Evolutionary conservation across 2,329 filamentous ascomycete species (phyloP).

Genomic region (Boeremia exigua): DNA sequence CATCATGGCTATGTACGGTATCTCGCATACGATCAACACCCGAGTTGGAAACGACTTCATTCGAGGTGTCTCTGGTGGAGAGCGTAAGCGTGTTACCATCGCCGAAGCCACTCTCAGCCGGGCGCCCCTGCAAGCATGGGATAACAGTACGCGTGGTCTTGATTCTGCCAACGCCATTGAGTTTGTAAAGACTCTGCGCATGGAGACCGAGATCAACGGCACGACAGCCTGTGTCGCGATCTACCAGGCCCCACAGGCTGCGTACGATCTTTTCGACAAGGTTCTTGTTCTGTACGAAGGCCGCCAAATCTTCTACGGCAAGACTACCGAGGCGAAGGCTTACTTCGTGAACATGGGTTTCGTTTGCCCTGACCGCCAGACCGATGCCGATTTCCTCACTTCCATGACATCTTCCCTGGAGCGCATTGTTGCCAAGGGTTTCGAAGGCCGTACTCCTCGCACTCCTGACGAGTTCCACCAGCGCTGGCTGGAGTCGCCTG

Average conservation of each 20-base stretch:
- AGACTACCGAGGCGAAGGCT: conserved; percentile 65
- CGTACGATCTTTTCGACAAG: conserved; percentile 75
- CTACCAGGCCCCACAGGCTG: conserved; percentile 73
- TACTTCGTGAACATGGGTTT: conserved; percentile 79
- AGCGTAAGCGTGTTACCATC: conserved; percentile 82
- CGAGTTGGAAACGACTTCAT: conserved; percentile 77
- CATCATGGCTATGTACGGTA: conserved; percentile 70
- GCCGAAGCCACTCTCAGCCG: conserved; percentile 75
- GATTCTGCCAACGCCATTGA: conserved; percentile 78
- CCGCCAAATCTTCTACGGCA: conserved; percentile 75
- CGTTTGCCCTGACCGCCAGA: conserved; percentile 72
- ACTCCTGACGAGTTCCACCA: conserved; percentile 59
- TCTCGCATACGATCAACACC: conserved; percentile 75
- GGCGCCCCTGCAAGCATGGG: conserved; percentile 74
- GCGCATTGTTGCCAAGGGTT: conserved; percentile 53
- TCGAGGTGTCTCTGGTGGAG: conserved; percentile 75
- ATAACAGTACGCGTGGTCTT: conserved; percentile 76
- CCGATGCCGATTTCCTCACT: conserved; percentile 77
- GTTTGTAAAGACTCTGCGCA: conserved; percentile 73
- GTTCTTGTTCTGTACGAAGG: conserved; percentile 71
- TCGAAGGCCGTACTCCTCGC: conserved; percentile 54
- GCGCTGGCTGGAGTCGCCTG: conserved; percentile 61
- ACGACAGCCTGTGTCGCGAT: conserved; percentile 74
- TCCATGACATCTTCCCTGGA: conserved; percentile 67
- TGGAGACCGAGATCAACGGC: conserved; percentile 70